phyloP scores from a whole-genome alignment of 2,329 filamentous ascomycete species.

The Orbilia brochopaga region DNA sequence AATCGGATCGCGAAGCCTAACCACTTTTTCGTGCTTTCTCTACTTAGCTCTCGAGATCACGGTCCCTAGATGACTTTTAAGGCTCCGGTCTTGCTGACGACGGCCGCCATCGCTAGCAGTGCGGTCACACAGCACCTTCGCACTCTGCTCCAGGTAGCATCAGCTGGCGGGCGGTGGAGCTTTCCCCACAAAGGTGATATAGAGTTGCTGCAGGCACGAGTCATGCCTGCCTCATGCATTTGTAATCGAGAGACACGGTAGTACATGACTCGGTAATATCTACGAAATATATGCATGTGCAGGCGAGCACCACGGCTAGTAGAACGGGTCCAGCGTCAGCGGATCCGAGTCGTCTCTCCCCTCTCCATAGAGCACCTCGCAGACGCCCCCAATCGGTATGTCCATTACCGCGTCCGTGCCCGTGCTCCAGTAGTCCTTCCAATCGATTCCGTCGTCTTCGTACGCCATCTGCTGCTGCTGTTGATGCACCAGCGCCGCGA shows the following conservation, averaged over 20 bases:
- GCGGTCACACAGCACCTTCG: neutral
- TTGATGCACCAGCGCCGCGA: conserved; percentile 6
- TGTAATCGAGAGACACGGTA: too few species aligned
- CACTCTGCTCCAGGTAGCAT: neutral
- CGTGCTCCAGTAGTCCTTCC: conserved; percentile 84
- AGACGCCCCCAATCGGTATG: conserved; percentile 90
- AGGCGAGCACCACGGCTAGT: conserved; percentile 7
- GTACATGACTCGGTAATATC: too few species aligned
- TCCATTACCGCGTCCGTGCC: conserved; percentile 98
- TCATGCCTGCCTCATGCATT: neutral
- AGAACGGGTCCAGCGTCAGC: conserved; percentile 39
- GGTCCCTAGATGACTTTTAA: neutral
- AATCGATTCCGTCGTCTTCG: conserved; percentile 64
- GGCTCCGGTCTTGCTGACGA: neutral
- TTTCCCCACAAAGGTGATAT: neutral
- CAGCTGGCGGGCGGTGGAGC: neutral
- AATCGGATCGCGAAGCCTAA: neutral
- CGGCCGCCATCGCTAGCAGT: neutral
- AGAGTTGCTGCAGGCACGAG: conserved; percentile 14
- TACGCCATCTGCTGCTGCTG: conserved; percentile 39
- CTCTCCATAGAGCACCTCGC: conserved; percentile 86
- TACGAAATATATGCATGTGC: too few species aligned
- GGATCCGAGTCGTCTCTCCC: conserved; percentile 58
- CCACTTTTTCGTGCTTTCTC: neutral
- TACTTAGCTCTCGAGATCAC: neutral